phyloP scores from a whole-genome alignment of 441 rosid species.

The Arabidopsis hybrid region DNA sequence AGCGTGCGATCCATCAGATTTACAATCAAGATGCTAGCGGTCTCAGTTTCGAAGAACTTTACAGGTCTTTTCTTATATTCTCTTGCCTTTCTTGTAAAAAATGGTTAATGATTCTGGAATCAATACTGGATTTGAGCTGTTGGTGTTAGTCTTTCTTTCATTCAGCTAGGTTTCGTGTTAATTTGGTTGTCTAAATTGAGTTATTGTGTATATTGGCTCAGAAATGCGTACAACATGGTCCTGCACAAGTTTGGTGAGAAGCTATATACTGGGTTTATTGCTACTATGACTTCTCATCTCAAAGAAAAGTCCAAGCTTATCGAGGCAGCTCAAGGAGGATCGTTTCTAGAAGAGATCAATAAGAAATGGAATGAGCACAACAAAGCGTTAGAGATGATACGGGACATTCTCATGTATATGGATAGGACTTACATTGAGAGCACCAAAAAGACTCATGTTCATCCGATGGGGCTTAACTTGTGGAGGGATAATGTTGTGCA shows the following conservation, averaged over 20 bases:
- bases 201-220: constrained; percentile 45
- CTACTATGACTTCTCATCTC: constrained; percentile 88
- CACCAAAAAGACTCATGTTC: constrained; percentile 80
- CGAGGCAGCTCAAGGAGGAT: constrained; percentile 91
- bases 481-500: constrained; percentile 92
- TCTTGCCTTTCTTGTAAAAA: constrained; percentile 11
- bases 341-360: constrained; percentile 88
- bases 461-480: constrained; percentile 85
- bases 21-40: constrained; percentile 98
- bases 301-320: constrained; percentile 78
- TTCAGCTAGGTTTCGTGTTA: constrained; percentile 2
- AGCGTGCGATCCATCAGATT: constrained; percentile 97
- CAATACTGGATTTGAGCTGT: constrained; percentile 6
- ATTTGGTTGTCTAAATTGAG: not conserved
- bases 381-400: constrained; percentile 92
- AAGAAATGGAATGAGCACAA: constrained; percentile 97
- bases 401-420: constrained; percentile 98
- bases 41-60: constrained; percentile 94
- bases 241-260: constrained; percentile 97
- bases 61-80: constrained; percentile 55
- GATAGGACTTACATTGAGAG: constrained; percentile 89
- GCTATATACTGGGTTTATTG: constrained; percentile 77
- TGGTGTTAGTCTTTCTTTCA: not conserved
- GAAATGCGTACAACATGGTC: constrained; percentile 99
- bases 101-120: constrained; percentile 3